phyloP scores from a whole-genome alignment of 2,329 filamentous ascomycete genomes.

The Trichocomaceae sp. region DNA sequence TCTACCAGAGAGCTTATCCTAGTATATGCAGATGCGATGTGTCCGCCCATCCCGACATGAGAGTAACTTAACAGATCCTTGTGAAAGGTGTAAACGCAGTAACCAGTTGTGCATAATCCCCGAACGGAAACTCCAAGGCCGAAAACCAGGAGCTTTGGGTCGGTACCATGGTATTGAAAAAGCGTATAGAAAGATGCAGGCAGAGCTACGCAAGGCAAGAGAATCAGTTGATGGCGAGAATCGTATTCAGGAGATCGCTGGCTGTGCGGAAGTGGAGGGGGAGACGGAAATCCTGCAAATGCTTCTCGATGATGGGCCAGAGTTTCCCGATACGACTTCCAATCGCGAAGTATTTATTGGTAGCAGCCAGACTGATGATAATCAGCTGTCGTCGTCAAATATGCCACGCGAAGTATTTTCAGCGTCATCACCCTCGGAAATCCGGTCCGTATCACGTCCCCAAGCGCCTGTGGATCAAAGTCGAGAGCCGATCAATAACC shows the following conservation, averaged over 20 bases:
- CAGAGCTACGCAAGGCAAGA: constrained; percentile 19
- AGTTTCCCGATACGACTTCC: background rate
- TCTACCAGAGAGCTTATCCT: background rate
- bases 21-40: constrained; percentile 23
- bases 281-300: background rate
- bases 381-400: background rate
- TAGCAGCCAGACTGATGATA: background rate
- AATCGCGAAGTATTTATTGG: background rate
- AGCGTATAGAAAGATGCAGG: constrained; percentile 22
- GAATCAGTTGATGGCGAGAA: background rate
- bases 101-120: constrained; percentile 22
- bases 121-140: constrained; percentile 20
- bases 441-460: background rate
- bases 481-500: constrained; percentile 23
- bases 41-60: constrained; percentile 12
- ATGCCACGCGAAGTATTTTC: too few species aligned
- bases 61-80: constrained; percentile 13
- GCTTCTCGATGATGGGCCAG: background rate
- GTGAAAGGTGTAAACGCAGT: constrained; percentile 23
- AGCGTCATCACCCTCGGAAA: background rate
- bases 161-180: constrained; percentile 26
- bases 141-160: constrained; percentile 22
- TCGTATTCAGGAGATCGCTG: background rate
- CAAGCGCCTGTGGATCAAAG: background rate
- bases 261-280: background rate